These are phyloP conservation scores for Colletotrichum sansevieriae DNA, from an alignment of 2,329 filamentous ascomycete species.

Conservation along the genomic window DNA sequence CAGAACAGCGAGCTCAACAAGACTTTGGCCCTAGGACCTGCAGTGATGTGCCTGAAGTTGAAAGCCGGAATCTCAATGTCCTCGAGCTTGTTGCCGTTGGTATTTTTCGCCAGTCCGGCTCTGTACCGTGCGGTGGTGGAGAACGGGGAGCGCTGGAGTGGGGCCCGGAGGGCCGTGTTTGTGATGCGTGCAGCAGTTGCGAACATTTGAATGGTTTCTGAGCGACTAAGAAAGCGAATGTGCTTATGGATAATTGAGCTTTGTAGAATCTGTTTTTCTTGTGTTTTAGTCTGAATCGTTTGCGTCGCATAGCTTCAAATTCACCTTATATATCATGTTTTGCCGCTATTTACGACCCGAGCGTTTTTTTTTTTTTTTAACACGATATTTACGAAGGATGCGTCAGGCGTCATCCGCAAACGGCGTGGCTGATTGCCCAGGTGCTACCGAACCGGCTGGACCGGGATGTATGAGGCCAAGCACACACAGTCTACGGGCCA, in stretches of 20 bases:
- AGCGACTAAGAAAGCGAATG: not conserved
- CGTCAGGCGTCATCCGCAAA: slow-evolving; percentile 5
- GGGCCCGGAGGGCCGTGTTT: not conserved
- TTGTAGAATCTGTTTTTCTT: not conserved
- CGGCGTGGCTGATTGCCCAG: not conserved
- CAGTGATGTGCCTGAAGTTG: slow-evolving; percentile 42
- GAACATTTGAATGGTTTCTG: not conserved
- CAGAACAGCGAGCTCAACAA: slow-evolving; percentile 39
- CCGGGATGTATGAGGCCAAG: not conserved
- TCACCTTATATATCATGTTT: slow-evolving; percentile 1
- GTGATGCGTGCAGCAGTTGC: slow-evolving; percentile 11
- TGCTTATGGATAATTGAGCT: too few relatives aligned
- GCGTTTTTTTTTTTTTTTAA: not conserved
- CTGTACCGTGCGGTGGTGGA: slow-evolving; percentile 25
- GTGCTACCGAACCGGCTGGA: slow-evolving; percentile 5
- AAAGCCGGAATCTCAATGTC: slow-evolving; percentile 42
- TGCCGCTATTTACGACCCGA: slow-evolving; percentile 13
- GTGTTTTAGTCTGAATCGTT: too few relatives aligned
- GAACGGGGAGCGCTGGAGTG: slow-evolving; percentile 27
- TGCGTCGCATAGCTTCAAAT: not conserved
- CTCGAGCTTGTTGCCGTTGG: slow-evolving; percentile 17
- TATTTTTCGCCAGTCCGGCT: slow-evolving; percentile 13
- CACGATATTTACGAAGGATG: slow-evolving; percentile 32
- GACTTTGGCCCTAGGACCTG: slow-evolving; percentile 43
- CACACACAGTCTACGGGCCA: not conserved